These are phyloP conservation scores for Aciculosporium take DNA, from an alignment of 2,329 filamentous ascomycete species.

Conservation along the genomic window DNA sequence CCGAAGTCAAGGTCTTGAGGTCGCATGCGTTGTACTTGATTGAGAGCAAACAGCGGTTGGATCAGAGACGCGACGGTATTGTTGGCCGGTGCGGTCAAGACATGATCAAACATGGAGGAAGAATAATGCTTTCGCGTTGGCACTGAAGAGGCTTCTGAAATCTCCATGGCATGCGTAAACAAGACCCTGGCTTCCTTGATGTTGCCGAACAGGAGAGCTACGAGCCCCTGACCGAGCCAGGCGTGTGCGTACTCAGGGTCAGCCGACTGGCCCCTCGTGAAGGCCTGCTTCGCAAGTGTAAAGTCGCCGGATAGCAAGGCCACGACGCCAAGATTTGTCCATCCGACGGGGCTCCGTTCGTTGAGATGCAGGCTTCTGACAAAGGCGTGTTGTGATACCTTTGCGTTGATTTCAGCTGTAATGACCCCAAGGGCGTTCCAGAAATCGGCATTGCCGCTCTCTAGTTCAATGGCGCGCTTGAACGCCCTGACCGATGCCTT, in stretches of 20 bases:
- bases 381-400: constrained; percentile 85
- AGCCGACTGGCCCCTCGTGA: constrained; percentile 79
- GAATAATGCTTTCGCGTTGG: constrained; percentile 68
- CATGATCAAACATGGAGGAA: constrained; percentile 66
- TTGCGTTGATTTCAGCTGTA: constrained; percentile 71
- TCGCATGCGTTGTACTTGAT: constrained; percentile 60
- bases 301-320: constrained; percentile 74
- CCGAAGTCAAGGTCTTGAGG: constrained; percentile 57
- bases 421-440: constrained; percentile 94
- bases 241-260: constrained; percentile 89
- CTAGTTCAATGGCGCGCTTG: constrained; percentile 89
- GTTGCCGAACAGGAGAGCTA: constrained; percentile 66
- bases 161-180: constrained; percentile 89
- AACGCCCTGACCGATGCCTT: constrained; percentile 79
- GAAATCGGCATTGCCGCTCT: constrained; percentile 87
- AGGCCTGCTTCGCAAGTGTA: constrained; percentile 77
- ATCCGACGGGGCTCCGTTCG: constrained; percentile 68
- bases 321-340: constrained; percentile 82
- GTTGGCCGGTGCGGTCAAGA: constrained; percentile 43
- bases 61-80: constrained; percentile 50
- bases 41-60: constrained; percentile 76
- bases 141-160: constrained; percentile 62
- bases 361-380: constrained; percentile 86
- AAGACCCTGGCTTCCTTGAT: constrained; percentile 63
- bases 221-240: constrained; percentile 84